Base-by-base conservation (phyloP, 306 rosid genomes). In the Heteromeles arbutifolia region DNA sequence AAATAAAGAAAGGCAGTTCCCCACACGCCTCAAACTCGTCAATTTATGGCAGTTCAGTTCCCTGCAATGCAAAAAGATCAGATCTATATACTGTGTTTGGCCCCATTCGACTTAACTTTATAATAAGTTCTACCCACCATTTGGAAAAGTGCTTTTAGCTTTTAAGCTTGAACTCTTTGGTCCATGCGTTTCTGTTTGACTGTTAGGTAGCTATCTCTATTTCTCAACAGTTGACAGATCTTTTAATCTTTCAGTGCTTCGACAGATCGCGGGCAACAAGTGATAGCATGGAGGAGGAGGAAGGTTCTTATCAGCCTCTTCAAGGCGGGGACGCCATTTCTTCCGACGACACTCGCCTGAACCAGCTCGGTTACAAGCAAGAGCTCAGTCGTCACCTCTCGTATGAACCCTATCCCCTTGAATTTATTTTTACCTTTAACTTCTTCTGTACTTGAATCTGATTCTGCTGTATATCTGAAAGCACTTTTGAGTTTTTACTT, bases 301-400 rank as follows among this genome's bases (percentile, higher is more conserved):
- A 11, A 57, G 64, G 22, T 75, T 44, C 65, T 26, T 74, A 64
- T 59, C 73, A 73, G 26, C 78, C 62, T 69, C 84, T 34, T 24
- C 77, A 1, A 24, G 62, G 12, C 65, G 59, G 41, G 0, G 87
- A 79, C 50, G 54, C 69, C 78, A 79, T 62, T 58, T 21, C 56
- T 43, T 52, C 78, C 67, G 88, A 85, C 29, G 70, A 80, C 32
- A 19, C 29, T 17, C 82, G 83, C 69, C 48, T 86, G 45, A 54
- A 65, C 11, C 85, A 86, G 69, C 89, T 86, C 32, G 87, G 89
- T 26, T 85, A 82, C 74, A 83, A 83, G 83, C 89, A 74, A 74
- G 85, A 85, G 64, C 89, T 85, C 71, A 58, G 71, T 19, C 87
- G 87, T 11, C 39, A 74, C 50, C 89, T 86, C 75, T 83, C 83